Base-by-base conservation (phyloP, 1,284 basidiomycete genomes). In the Testicularia cyperi region DNA sequence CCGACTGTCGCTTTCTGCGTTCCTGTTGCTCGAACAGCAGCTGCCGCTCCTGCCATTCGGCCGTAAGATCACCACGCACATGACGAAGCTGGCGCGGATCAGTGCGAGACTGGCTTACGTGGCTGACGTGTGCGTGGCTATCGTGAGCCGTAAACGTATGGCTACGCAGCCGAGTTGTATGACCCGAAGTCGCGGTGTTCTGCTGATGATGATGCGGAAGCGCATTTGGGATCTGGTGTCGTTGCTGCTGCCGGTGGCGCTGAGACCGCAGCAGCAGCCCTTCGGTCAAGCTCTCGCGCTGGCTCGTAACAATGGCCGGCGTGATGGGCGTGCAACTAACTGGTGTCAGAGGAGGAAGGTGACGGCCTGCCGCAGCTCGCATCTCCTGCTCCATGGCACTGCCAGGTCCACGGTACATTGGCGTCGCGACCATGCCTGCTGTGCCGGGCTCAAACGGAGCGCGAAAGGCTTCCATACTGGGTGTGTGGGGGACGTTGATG, bases 251-350 rank as follows among this genome's bases (percentile, higher is more conserved):
- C 10, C 8, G 10, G 12, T 9, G 10, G 30, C 8, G 10, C 8
- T 32, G 30, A 9, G 30, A 9, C 13, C 10, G 30, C 10, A 10
- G 30, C 9, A 18, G 8, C 8, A 32, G 30, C 8, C 18, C 30
- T 8, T 18, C 10, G 2, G 44, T 36, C 16, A 53, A 44, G 31
- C 26, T 34, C 18, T 60, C 56, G 19, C 52, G 52, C 36, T 60
- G 56, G 31, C 44, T 48, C 1, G 29, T 32, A 2, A 57, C 40
- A 18, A 56, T 37, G 14, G 55, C 28, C 0, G 48, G 55, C 1
- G 54, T 28, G 5, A 34, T 6, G 18, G 41, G 31, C 12, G 16
- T 23, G 19, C 15, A 36, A 6, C 42, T 2, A 6, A 20, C 12
- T 5, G 33, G 19, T 13, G 34, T 32, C 2, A 37, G 25, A 14